Percentiles rank a stretch among this genome's conserved stretches.
These are phyloP conservation scores for Floccularia luteovirens DNA, from an alignment of 768 basidiomycete genomes.

Conservation along the genomic window DNA sequence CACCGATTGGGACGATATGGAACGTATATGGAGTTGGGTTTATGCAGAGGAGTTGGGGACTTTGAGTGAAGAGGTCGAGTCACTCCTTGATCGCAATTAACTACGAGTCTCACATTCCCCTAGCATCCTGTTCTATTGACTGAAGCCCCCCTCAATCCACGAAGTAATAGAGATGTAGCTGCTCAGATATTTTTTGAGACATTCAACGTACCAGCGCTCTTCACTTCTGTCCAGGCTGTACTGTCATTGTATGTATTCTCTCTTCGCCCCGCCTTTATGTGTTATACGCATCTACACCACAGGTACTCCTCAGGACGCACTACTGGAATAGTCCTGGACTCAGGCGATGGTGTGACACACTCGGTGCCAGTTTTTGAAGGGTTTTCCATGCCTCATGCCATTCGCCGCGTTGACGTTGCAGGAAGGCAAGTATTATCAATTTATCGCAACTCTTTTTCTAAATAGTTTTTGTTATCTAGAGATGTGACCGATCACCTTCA, in stretches of 20 bases:
- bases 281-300: constrained; percentile 3
- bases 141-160: constrained; percentile 95
- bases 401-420: constrained; percentile 92
- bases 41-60: constrained; percentile 95
- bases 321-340: constrained; percentile 98
- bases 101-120: constrained; percentile 8
- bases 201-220: constrained; percentile 97
- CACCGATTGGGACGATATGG: constrained; percentile 99
- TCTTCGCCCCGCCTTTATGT: constrained; percentile 1
- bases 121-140: constrained; percentile 97
- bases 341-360: constrained; percentile 97
- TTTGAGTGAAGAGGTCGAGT: constrained; percentile 91
- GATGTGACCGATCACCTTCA: constrained; percentile 98
- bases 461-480: constrained; percentile 27
- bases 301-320: constrained; percentile 98
- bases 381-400: constrained; percentile 98
- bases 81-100: constrained; percentile 9
- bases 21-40: constrained; percentile 98
- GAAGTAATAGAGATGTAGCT: constrained; percentile 91
- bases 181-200: constrained; percentile 99
- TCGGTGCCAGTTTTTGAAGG: constrained; percentile 99
- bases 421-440: constrained; percentile 60
- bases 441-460: background rate
- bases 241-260: constrained; percentile 70
- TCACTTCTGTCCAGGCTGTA: constrained; percentile 95